Conservation (phyloP, 139 green algal genomes). For the Chlorella vulgaris region DNA sequence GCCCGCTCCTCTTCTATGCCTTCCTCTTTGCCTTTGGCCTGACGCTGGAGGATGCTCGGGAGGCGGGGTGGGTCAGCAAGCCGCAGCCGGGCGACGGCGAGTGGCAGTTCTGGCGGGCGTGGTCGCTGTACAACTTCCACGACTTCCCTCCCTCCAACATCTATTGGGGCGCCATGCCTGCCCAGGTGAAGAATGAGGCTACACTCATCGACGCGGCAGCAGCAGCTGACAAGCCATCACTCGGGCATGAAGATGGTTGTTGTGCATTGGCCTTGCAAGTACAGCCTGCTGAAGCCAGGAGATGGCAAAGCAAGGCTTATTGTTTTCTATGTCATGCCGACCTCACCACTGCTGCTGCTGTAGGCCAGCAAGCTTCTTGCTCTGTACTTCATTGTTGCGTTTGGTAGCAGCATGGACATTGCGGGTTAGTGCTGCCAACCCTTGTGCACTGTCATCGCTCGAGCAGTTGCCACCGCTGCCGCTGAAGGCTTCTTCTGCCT, state of each 20-base stretch:
- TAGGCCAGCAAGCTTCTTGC: constrained; percentile 70
- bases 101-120: constrained; percentile 74
- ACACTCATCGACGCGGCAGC: too few species aligned
- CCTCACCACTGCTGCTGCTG: neutral
- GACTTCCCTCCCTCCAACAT: constrained; percentile 54
- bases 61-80: constrained; percentile 68
- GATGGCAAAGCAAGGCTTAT: too few species aligned
- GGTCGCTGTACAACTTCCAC: constrained; percentile 66
- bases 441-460: too few species aligned
- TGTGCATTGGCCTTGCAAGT: too few species aligned
- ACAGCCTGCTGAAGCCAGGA: too few species aligned
- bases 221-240: too few species aligned
- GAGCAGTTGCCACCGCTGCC: too few species aligned
- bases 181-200: constrained; percentile 39
- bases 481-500: too few species aligned
- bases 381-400: constrained; percentile 81
- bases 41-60: constrained; percentile 55
- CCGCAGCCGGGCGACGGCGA: constrained; percentile 43
- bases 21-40: constrained; percentile 40
- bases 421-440: too few species aligned
- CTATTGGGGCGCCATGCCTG: constrained; percentile 51
- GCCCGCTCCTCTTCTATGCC: constrained; percentile 46
- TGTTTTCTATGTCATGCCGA: neutral
- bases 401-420: constrained; percentile 81
- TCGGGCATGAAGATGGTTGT: too few species aligned